Base-by-base conservation (phyloP, 495 filamentous ascomycete genomes). In the Penicillium simplicissimum region DNA sequence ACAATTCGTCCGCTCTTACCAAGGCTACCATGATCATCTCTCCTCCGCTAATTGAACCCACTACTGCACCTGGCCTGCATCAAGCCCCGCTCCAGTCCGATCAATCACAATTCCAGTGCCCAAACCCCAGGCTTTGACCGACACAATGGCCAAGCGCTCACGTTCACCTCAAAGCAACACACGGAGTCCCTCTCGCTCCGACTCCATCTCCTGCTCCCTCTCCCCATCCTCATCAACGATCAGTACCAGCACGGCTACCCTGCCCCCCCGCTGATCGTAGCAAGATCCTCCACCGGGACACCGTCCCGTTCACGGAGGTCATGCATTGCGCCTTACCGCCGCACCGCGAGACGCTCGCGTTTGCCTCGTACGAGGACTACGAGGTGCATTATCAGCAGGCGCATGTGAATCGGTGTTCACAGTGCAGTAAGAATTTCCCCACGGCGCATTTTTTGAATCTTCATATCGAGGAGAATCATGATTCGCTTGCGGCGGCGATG, bases 401-500 rank as follows among this genome's bases (percentile, higher is more conserved):
- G 1, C 95, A 98, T 72, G 85, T 84, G 40, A 93, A 98, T 73
- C 85, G 95, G 23, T 98, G 95, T 65, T 75, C 84, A 4, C 88
- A 92, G 62, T 97, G 91, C 71, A 78, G 82, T 52, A 92, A 85
- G 76, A 94, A 92, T 65, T 90, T 93, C 61, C 89, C 88, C 2
- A 88, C 87, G 0, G 78, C 82, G 38, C 83, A 84, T 59, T 88
- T 95, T 54, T 76, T 98, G 58, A 79, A 83, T 63, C 69, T 98
- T 3, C 95, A 98, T 74, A 96, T 97, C 61, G 85, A 90, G 62
- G 95, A 98, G 74, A 91, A 90, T 60, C 95, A 98, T 77, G 93
- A 98, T 77, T 81, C 90, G 2, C 79, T 98, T 48, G 80, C 78
- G 38, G 86, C 84, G 37, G 84, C 89, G n/a, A 84, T 79, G 59